These are phyloP conservation scores for Alternaria sp. DNA, from an alignment of 2,329 filamentous ascomycete species.

Conservation along the genomic window DNA sequence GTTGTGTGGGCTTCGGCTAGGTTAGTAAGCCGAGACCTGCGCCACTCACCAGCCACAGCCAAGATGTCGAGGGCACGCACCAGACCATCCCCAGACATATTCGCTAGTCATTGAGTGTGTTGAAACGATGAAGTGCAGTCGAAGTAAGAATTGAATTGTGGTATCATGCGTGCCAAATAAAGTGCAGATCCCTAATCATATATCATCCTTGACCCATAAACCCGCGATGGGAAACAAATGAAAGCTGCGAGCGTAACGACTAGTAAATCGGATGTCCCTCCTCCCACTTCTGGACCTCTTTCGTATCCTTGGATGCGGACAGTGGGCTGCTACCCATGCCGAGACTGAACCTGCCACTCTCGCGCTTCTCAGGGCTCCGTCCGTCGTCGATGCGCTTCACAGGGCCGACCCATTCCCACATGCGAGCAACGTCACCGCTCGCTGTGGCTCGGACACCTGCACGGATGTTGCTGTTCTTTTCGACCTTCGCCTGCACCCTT, in stretches of 20 bases:
- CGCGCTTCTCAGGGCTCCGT: constrained; percentile 35
- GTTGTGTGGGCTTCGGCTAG: constrained; percentile 43
- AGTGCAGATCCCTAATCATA: background rate
- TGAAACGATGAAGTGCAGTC: background rate
- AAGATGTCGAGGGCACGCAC: background rate
- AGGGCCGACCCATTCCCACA: constrained; percentile 74
- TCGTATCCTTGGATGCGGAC: constrained; percentile 36
- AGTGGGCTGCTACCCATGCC: constrained; percentile 42
- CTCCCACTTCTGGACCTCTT: constrained; percentile 52
- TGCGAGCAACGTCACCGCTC: constrained; percentile 62
- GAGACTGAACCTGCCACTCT: constrained; percentile 42
- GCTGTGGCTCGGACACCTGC: constrained; percentile 71
- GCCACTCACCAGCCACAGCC: constrained; percentile 25
- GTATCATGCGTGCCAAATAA: constrained; percentile 36
- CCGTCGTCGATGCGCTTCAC: constrained; percentile 56
- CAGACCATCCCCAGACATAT: background rate
- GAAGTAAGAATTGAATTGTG: constrained; percentile 19
- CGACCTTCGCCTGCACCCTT: constrained; percentile 81
- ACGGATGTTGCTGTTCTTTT: constrained; percentile 91
- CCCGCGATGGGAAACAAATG: constrained; percentile 1
- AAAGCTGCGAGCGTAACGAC: constrained; percentile 3
- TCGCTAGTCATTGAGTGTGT: background rate
- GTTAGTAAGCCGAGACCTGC: constrained; percentile 25
- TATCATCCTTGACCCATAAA: background rate
- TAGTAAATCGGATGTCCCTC: constrained; percentile 57